These are phyloP conservation scores for Staphylotrichum longicolle DNA, from an alignment of 495 filamentous ascomycete genomes.

Conservation along the genomic window DNA sequence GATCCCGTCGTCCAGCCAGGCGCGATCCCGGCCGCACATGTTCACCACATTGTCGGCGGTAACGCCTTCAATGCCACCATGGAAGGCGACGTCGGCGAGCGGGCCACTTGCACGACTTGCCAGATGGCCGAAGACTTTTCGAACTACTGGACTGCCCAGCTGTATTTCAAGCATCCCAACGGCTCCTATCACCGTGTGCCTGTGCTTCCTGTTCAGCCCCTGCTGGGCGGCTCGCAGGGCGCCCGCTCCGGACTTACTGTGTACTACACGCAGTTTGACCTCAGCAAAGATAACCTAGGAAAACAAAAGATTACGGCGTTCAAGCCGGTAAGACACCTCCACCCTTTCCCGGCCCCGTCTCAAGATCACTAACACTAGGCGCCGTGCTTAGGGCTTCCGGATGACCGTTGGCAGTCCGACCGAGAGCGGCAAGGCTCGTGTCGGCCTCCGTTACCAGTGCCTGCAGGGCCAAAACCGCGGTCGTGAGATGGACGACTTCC, in stretches of 20 bases:
- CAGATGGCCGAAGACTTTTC: slow-evolving; percentile 30
- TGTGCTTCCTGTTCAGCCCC: slow-evolving; percentile 38
- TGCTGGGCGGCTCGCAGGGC: slow-evolving; percentile 43
- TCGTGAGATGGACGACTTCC: slow-evolving; percentile 44
- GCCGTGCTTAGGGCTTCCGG: slow-evolving; percentile 44
- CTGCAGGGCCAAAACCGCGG: slow-evolving; percentile 38
- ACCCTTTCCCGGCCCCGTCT: not conserved
- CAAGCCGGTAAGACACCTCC: slow-evolving; percentile 34
- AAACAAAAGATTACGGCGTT: slow-evolving; percentile 42
- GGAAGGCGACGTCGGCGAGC: slow-evolving; percentile 47
- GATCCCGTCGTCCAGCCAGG: slow-evolving; percentile 47
- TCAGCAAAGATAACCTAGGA: slow-evolving; percentile 35
- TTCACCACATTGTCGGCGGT: slow-evolving; percentile 51
- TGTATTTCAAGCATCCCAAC: slow-evolving; percentile 52
- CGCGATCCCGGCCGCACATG: slow-evolving; percentile 41
- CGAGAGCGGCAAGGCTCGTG: slow-evolving; percentile 33
- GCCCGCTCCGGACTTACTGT: slow-evolving; percentile 46
- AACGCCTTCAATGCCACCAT: slow-evolving; percentile 52
- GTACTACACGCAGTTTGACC: slow-evolving; percentile 46
- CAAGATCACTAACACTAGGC: not conserved
- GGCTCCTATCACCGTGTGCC: slow-evolving; percentile 45
- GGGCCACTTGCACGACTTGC: slow-evolving; percentile 36
- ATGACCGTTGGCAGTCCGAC: slow-evolving; percentile 51
- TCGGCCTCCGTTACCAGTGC: slow-evolving; percentile 48
- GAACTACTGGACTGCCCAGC: slow-evolving; percentile 44